Evolutionary conservation across 2,329 filamentous ascomycete genomes (phyloP).

Genomic region (Trichophyton benhamiae): DNA sequence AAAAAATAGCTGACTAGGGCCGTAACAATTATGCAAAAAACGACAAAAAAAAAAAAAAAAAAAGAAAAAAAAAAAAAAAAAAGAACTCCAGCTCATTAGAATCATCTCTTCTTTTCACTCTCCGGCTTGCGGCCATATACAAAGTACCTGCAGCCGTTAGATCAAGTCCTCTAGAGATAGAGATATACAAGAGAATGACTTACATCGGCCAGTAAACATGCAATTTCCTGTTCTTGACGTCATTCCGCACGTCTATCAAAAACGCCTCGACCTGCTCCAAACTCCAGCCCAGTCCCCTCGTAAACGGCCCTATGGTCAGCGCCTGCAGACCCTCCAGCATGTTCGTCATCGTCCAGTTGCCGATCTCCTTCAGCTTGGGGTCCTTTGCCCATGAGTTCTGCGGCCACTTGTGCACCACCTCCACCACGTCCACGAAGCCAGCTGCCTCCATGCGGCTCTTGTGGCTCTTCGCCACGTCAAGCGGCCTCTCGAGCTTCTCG

Average conservation of each 20-base stretch:
- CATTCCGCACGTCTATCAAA: conserved; percentile 1
- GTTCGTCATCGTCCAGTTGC: conserved; percentile 34
- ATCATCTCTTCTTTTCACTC: background rate
- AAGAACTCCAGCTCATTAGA: background rate
- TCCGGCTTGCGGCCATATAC: conserved; percentile 3
- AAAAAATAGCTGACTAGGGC: background rate
- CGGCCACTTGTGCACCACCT: conserved; percentile 29
- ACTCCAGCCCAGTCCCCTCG: conserved; percentile 31
- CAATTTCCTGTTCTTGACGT: conserved; percentile 9
- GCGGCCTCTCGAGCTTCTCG: conserved; percentile 30
- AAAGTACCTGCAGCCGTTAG: conserved; percentile 19
- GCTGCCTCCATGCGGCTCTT: conserved; percentile 28
- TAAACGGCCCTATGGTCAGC: conserved; percentile 33
- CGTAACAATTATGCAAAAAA: background rate
- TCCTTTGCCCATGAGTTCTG: conserved; percentile 37
- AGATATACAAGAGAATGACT: background rate
- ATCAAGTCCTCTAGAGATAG: too few species aligned
- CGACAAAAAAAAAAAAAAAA: background rate
- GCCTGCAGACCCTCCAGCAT: conserved; percentile 32
- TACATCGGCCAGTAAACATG: conserved; percentile 8
- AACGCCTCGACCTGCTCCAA: conserved; percentile 8
- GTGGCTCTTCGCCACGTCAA: conserved; percentile 27
- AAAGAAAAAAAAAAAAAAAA: background rate
- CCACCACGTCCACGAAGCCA: conserved; percentile 33
- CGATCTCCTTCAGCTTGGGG: conserved; percentile 39